Base-by-base conservation (phyloP, 352 stramenopile genomes). In the Pythium aristosporum region DNA sequence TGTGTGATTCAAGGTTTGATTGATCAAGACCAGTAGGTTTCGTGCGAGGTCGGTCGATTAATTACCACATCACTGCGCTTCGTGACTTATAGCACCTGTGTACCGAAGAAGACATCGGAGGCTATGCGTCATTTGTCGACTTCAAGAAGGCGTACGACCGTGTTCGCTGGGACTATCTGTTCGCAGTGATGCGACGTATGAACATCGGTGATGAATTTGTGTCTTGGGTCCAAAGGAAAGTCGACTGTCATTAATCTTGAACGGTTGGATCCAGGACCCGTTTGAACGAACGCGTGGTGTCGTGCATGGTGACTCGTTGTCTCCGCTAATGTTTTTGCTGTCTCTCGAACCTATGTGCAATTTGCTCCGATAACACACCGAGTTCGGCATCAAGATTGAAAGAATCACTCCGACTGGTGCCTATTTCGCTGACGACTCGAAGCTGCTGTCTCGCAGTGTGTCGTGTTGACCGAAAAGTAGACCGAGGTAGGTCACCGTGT, bases 61-160 rank as follows among this genome's bases (percentile, higher is more conserved):
- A n/a, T n/a, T n/a, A n/a, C n/a, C n/a, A n/a, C n/a, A n/a, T n/a
- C n/a, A n/a, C n/a, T n/a, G n/a, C n/a, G n/a, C n/a, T n/a, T n/a
- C n/a, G n/a, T n/a, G n/a, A n/a, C n/a, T n/a, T n/a, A n/a, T n/a
- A n/a, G n/a, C n/a, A n/a, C n/a, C n/a, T n/a, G n/a, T n/a, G n/a
- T n/a, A n/a, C n/a, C n/a, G n/a, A n/a, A n/a, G n/a, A n/a, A n/a
- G n/a, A n/a, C n/a, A n/a, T n/a, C n/a, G n/a, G n/a, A n/a, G n/a
- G 25, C 25, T 4, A 28, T 4, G 2, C 4, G 2, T n/a, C n/a
- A n/a, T n/a, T n/a, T n/a, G n/a, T 55, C 12, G 48, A 55, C 48
- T 37, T 55, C 48, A 25, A 55, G 48, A 55, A 55, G 48, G 15
- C 15, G 18, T 55, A 55, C 44, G 44, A 51, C 21, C 44, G 44